Conservation (phyloP, 805 yeast species). For the Yamadazyma sp. region DNA sequence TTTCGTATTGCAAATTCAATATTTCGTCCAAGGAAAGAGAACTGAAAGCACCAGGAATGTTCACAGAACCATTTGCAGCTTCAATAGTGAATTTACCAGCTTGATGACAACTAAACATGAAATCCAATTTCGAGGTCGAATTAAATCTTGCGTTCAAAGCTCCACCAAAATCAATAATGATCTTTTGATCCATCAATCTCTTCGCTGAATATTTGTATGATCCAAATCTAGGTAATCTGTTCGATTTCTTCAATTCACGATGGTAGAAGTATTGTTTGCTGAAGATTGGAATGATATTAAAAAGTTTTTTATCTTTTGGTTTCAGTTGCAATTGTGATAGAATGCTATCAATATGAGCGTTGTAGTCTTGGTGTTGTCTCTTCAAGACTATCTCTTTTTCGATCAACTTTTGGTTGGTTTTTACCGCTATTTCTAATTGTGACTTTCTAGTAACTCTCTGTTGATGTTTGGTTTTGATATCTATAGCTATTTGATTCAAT, state of each 20-base stretch:
- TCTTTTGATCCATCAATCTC: conserved; percentile 68
- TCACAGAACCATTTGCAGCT: conserved; percentile 68
- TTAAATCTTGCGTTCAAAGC: conserved; percentile 33
- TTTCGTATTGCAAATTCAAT: conserved; percentile 71
- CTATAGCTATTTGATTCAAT: conserved; percentile 79
- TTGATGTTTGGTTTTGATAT: conserved; percentile 53
- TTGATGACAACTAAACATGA: conserved; percentile 72
- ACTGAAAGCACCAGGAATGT: conserved; percentile 55
- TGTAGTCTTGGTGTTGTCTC: conserved; percentile 45
- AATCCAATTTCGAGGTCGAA: conserved; percentile 63
- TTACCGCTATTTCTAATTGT: conserved; percentile 40
- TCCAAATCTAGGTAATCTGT: conserved; percentile 72
- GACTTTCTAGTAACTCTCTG: conserved; percentile 40
- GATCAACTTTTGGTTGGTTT: conserved; percentile 41
- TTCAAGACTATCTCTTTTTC: conserved; percentile 45
- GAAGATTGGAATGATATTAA: conserved; percentile 51
- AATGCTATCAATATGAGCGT: conserved; percentile 43
- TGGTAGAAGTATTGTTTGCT: conserved; percentile 76
- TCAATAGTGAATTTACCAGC: conserved; percentile 74
- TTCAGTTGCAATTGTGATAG: conserved; percentile 42
- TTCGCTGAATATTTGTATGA: conserved; percentile 74
- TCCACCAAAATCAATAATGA: conserved; percentile 60
- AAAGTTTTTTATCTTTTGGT: conserved; percentile 45
- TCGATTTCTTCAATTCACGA: conserved; percentile 62
- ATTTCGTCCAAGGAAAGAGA: conserved; percentile 68